Conservation (phyloP, 345 rosid species). For the Arabis hirsuta region DNA sequence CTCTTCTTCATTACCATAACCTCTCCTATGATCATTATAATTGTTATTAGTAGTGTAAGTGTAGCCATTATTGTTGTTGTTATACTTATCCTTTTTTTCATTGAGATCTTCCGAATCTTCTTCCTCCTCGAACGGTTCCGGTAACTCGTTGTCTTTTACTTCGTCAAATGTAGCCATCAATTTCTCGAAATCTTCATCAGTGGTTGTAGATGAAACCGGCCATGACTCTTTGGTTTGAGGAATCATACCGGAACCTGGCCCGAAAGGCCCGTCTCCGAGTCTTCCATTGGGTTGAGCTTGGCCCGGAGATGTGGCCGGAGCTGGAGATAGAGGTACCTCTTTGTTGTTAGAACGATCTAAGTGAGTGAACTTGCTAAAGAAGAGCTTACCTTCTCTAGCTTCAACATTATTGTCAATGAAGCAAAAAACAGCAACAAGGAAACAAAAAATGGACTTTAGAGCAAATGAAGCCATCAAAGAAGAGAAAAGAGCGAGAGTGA, state of each 20-base stretch:
- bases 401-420: constrained; percentile 42
- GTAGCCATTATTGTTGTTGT: constrained; percentile 33
- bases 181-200: constrained; percentile 40
- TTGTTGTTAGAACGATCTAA: constrained; percentile 24
- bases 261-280: constrained; percentile 52
- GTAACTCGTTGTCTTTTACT: constrained; percentile 41
- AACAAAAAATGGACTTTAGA: constrained; percentile 27
- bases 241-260: constrained; percentile 48
- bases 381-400: constrained; percentile 60
- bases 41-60: constrained; percentile 32
- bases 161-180: constrained; percentile 49
- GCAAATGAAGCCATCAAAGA: constrained; percentile 50
- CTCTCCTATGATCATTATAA: constrained; percentile 32
- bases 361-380: constrained; percentile 64
- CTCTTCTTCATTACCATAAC: constrained; percentile 44
- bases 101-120: constrained; percentile 25
- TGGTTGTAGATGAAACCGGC: constrained; percentile 40
- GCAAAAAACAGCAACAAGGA: constrained; percentile 36
- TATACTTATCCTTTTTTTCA: constrained; percentile 32
- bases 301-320: constrained; percentile 39
- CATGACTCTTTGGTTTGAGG: constrained; percentile 53
- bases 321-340: constrained; percentile 8
- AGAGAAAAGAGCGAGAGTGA: background rate
- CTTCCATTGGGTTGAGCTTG: constrained; percentile 41
- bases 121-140: constrained; percentile 35